Evolutionary conservation across 140 eudicot species (phyloP), one percentile per base, ranked within the genome.

Genomic region (Senecio squalidus): DNA sequence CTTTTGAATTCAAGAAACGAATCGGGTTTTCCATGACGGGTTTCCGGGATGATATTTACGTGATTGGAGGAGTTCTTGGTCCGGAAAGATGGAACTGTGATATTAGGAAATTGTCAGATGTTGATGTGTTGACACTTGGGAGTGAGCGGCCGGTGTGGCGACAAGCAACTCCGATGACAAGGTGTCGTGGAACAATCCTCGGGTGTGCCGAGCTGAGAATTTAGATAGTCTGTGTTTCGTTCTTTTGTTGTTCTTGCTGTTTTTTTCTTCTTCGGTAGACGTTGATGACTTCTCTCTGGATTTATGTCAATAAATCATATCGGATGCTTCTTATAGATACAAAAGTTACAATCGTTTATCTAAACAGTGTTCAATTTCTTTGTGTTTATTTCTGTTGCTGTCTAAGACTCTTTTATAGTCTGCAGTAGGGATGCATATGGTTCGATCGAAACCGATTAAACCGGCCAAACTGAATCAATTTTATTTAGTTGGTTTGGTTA

Each of bases 41-140:
- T 16, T 58, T 84, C 27, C 71, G 74, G 23, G 93, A 77, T 49
- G 93, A 92, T 52, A 76, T 92, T 0, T 92, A 92, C 49, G 76
- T 87, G 40, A 76, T 92, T 31, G 99, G 99, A 6, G 99, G 99
- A 4, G 95, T 92, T 43, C 75, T 83, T 20, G 94, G 89, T 25
- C 99, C 99, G 0, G 96, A 88, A 14, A 58, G 89, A 30, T 59
- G 81, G 87, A 90, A 88, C n/a, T 77, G 89, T 72, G 87, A 78
- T 43, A 84, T 92, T 18, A 82, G 75, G 76, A 68, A 57, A 38
- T 55, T 74, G 68, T 75, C 99, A 6, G 99, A 92, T 58, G 93
- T 87, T 65, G 92, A 88, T 52, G 88, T 80, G n/a, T 53, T 92
- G 84, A 73, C 80, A 4, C 74, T 92, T 1, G 95, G 93, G 17